Evolutionary conservation across 2,329 filamentous ascomycete genomes (phyloP).

Genomic region (Camillea tinctor): DNA sequence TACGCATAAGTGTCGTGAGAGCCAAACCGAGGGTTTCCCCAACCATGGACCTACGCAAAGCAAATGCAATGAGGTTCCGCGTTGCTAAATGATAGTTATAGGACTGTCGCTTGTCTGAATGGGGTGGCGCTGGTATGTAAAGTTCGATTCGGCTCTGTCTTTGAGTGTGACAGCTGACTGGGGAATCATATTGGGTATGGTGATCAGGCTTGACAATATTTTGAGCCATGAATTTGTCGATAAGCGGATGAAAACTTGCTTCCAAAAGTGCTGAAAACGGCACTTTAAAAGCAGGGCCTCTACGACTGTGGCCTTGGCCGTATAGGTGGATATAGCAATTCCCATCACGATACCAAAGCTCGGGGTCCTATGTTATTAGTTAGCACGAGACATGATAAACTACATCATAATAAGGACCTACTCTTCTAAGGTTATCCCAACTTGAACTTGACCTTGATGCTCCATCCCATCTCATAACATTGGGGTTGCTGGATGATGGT

Average conservation of each 20-base stretch:
- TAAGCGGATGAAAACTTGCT: conserved; percentile 58
- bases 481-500: conserved; percentile 22
- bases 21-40: conserved; percentile 64
- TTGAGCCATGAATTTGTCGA: conserved; percentile 49
- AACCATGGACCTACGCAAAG: conserved; percentile 64
- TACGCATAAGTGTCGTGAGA: conserved; percentile 62
- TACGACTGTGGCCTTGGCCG: conserved; percentile 60
- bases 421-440: conserved; percentile 50
- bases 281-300: conserved; percentile 67
- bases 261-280: conserved; percentile 57
- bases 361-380: conserved; percentile 59
- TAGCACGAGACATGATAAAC: conserved; percentile 1
- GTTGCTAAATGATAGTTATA: conserved; percentile 66
- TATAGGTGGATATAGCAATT: conserved; percentile 72
- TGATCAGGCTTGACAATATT: conserved; percentile 23
- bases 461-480: conserved; percentile 53
- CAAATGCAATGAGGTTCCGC: conserved; percentile 74
- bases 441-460: conserved; percentile 40
- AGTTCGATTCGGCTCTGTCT: conserved; percentile 57
- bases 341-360: conserved; percentile 66
- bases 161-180: conserved; percentile 29
- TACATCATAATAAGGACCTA: conserved; percentile 33
- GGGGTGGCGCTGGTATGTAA: conserved; percentile 65
- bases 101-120: conserved; percentile 50
- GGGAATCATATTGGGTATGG: conserved; percentile 24